Evolutionary conservation across 768 basidiomycete species (phyloP), one percentile per base, ranked within the genome.

Genomic region (Mycena maculata): DNA sequence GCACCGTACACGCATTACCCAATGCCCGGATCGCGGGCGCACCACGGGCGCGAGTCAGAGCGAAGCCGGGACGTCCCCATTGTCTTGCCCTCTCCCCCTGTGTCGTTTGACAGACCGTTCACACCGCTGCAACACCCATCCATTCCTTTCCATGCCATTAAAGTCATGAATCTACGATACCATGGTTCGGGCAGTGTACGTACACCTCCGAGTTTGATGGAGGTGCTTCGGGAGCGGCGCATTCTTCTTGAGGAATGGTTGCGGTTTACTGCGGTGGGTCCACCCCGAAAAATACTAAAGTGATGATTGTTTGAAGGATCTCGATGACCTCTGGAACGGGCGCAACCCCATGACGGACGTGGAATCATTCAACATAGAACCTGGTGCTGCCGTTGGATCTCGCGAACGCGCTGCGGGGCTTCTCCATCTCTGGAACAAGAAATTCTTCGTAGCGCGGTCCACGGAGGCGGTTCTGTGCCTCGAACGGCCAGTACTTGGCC

Each of bases 381-480:
- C 47, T 12, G 33, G 33, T 10, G 49, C 30, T n/a, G 30, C 23
- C 5, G 13, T 49, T 11, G 54, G 60, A 22, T 8, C 60, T 3
- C 60, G 41, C 3, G 49, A 62, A 10, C 41, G 45, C n/a, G 47
- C 28, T 12, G 66, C 66, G 7, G 60, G 66, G 12, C 1, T 67
- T 20, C 22, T 67, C 6, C 54, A 67, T 45, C 31, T 45, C 7
- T 67, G 66, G 66, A 67, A 67, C 41, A 12, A 20, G 4, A n/a
- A 30, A 8, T 67, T 67, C 23, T 67, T 67, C 66, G 23, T 33
- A 18, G 20, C 60, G 1, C 60, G 66, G 1, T 49, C 20, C 4
- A 31, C 66, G 7, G 55, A 67, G 45, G 60, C 60, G 18, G 41
- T 62, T 8, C 16, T 67, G 31, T 62, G 60, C 60, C 23, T 13